Percentiles rank a stretch among this genome's conserved stretches.
Conservation (phyloP, 108 stramenopile genomes). For the Nitzschia inconspicua region DNA sequence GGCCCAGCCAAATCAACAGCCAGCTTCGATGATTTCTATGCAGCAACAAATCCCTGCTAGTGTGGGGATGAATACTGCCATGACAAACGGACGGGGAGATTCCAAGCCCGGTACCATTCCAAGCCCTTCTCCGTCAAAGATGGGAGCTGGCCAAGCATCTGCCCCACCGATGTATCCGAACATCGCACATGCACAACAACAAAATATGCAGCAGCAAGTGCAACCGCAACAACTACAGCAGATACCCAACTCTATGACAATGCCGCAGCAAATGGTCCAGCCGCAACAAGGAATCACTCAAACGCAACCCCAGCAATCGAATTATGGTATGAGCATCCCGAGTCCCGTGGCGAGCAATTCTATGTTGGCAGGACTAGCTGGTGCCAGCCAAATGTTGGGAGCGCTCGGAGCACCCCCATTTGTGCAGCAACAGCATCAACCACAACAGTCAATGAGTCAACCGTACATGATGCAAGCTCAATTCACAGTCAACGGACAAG, state of each 20-base stretch:
- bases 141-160: background rate
- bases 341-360: background rate
- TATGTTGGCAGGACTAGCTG: background rate
- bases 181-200: background rate
- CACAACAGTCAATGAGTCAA: background rate
- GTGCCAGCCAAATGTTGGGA: background rate
- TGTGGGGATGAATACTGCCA: background rate
- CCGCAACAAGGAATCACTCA: background rate
- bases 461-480: background rate
- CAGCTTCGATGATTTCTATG: background rate
- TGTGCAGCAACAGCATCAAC: slow-evolving; percentile 13
- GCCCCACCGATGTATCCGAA: background rate
- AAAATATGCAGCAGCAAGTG: background rate
- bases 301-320: slow-evolving; percentile 1
- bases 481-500: too few species aligned
- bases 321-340: background rate
- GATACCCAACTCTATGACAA: slow-evolving; percentile 15
- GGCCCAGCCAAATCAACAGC: background rate
- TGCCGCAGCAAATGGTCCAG: slow-evolving; percentile 4
- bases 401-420: background rate
- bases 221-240: slow-evolving; percentile 16
- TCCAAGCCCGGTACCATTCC: background rate
- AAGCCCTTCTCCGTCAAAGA: background rate
- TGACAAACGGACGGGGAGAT: background rate
- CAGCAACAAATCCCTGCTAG: background rate